Evolutionary conservation across 371 early-diverging fungal genomes (phyloP), one percentile per base, ranked within the genome.

Genomic region (Encephalitozoon romaleae): DNA sequence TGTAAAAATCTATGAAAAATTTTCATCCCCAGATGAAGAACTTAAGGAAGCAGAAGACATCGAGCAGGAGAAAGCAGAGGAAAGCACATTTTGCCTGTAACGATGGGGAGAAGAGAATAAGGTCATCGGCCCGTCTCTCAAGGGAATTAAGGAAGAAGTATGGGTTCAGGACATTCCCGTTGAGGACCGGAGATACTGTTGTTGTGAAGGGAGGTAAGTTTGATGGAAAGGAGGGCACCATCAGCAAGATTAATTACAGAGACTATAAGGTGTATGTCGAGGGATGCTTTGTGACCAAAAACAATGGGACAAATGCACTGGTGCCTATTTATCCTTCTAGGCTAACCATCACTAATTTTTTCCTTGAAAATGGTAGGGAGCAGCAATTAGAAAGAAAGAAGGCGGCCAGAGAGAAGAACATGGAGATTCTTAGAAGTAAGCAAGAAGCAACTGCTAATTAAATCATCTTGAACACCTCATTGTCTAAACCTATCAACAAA

Each of bases 31-130:
- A 18, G 39, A 79, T 54, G 59, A 38, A 38, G 93, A 71, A 89
- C 92, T 21, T 84, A 93, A 52, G 26, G 52, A 74, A 34, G 53
- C 81, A 75, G 34, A 75, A 70, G 53, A 78, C 81, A 32, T 76
- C 70, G 15, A 72, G 67, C n/a, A 76, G 86, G 70, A 78, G 84
- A 53, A 84, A 83, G 70, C 77, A 82, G 55, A 70, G 86, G 68
- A 86, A 86, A 71, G 74, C 78, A 32, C 72, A 79, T 23, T 86
- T 83, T 70, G 81, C 72, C 18, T 79, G 81, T 21, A 70, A 52
- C 49, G 68, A 54, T 38, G 70, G 64, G 23, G 81, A 84, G 49
- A 78, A 80, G 66, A 66, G 72, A 54, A 59, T 67, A 28, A 81
- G 74, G 45, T 83, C 83, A 80, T 78, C 82, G 4, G 65, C 72